These are phyloP conservation scores for Colletotrichum simmondsii DNA, from an alignment of 2,329 filamentous ascomycete species.

Conservation along the genomic window DNA sequence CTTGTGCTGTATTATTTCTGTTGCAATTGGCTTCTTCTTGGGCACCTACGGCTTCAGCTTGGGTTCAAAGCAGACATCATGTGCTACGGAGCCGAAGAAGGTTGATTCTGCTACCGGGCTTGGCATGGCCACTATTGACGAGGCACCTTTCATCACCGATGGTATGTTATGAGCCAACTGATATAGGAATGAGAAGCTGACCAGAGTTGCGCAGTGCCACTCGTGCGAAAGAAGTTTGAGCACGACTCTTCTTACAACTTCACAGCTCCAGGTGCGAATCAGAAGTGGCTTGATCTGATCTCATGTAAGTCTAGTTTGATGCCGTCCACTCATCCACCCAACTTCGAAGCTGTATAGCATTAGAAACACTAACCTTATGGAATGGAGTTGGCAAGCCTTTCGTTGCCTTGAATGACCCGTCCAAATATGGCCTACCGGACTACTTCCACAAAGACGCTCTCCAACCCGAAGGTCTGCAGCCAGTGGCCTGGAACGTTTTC, in stretches of 20 bases:
- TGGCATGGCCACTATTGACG: not conserved
- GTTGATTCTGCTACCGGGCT: not conserved
- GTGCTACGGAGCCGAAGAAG: not conserved
- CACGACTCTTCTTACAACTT: constrained; percentile 15
- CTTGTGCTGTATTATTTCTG: no score
- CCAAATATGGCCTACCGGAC: not conserved
- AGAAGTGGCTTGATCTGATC: constrained; percentile 11
- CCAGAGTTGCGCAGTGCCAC: not conserved
- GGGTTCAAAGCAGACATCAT: no score
- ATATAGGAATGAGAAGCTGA: not conserved
- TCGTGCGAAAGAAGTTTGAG: constrained; percentile 11
- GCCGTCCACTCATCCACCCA: no score
- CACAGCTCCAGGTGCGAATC: not conserved
- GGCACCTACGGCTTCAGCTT: no score
- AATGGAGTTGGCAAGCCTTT: constrained; percentile 8
- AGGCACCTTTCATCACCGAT: not conserved
- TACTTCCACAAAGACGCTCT: constrained; percentile 7
- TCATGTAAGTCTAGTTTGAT: not conserved
- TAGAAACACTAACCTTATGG: no score
- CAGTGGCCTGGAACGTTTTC: constrained; percentile 1
- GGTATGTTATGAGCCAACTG: not conserved
- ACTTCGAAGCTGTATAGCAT: no score
- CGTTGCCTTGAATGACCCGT: not conserved
- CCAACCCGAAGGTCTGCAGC: constrained; percentile 2
- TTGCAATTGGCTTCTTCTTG: no score